phyloP scores from a whole-genome alignment of 345 rosid species.

The Excoecaria cochinchinensis region DNA sequence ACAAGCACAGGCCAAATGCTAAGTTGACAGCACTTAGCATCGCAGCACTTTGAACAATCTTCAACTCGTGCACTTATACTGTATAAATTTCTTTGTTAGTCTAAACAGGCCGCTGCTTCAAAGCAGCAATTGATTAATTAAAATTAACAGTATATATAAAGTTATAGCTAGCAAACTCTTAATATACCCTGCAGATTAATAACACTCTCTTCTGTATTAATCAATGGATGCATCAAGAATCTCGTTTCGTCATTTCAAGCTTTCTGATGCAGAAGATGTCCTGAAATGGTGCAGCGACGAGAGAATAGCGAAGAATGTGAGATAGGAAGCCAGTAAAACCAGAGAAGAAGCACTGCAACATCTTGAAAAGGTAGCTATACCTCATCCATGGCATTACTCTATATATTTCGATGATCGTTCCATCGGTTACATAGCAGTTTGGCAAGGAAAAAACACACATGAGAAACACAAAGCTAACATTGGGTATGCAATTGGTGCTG shows the following conservation, averaged over 20 bases:
- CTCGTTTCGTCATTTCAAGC: constrained; percentile 44
- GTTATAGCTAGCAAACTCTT: too few relatives aligned
- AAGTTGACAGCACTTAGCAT: too few relatives aligned
- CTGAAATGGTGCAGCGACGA: constrained; percentile 43
- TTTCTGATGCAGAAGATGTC: constrained; percentile 49
- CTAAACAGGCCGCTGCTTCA: too few relatives aligned
- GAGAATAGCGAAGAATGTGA: constrained; percentile 40
- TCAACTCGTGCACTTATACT: too few relatives aligned
- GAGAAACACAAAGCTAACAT: constrained; percentile 37
- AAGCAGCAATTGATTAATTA: too few relatives aligned
- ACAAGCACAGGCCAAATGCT: too few relatives aligned
- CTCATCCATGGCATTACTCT: constrained; percentile 48
- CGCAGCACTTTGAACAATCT: too few relatives aligned
- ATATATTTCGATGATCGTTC: constrained; percentile 45
- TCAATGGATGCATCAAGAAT: constrained; percentile 36
- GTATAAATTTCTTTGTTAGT: too few relatives aligned
- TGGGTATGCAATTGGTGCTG: constrained; percentile 38
- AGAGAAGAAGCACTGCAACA: constrained; percentile 37
- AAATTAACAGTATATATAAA: too few relatives aligned
- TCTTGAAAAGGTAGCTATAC: constrained; percentile 32
- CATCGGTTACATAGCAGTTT: constrained; percentile 43
- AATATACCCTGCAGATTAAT: too few relatives aligned
- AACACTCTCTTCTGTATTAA: too few relatives aligned
- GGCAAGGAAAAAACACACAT: constrained; percentile 24
- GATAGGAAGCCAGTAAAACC: constrained; percentile 38